These are phyloP conservation scores for Pseudocercospora eumusae DNA, from an alignment of 2,329 filamentous ascomycete species.

Conservation along the genomic window DNA sequence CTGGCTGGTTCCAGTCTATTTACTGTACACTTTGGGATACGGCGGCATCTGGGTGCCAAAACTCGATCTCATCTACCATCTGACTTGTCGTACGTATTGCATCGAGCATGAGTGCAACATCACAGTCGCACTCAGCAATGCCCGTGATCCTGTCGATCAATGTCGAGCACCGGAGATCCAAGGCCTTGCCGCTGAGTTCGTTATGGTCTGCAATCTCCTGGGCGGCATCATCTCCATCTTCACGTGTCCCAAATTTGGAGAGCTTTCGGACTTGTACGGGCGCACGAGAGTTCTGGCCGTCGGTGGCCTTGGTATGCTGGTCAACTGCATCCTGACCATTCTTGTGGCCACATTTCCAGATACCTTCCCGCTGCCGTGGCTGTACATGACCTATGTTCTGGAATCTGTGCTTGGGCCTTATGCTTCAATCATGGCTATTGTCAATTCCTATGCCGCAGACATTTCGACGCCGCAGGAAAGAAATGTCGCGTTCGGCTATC, in stretches of 20 bases:
- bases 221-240: not conserved
- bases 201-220: not conserved
- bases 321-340: not conserved
- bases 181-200: not conserved
- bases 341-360: not conserved
- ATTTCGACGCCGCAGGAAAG: not conserved
- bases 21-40: not conserved
- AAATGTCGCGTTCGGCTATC: not conserved
- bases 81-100: not conserved
- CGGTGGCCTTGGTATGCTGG: not conserved
- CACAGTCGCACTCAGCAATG: too few relatives aligned
- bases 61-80: not conserved
- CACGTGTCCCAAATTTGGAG: not conserved
- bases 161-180: not conserved
- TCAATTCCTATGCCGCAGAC: not conserved
- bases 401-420: not conserved
- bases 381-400: not conserved
- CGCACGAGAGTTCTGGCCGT: not conserved
- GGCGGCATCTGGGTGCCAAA: not conserved
- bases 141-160: not conserved
- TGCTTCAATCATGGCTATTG: not conserved
- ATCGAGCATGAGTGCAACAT: not conserved
- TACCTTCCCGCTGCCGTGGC: not conserved
- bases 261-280: not conserved
- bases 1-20: not conserved